phyloP scores from a whole-genome alignment of 805 yeast species.

The Wickerhamomyces sydowiorum region DNA sequence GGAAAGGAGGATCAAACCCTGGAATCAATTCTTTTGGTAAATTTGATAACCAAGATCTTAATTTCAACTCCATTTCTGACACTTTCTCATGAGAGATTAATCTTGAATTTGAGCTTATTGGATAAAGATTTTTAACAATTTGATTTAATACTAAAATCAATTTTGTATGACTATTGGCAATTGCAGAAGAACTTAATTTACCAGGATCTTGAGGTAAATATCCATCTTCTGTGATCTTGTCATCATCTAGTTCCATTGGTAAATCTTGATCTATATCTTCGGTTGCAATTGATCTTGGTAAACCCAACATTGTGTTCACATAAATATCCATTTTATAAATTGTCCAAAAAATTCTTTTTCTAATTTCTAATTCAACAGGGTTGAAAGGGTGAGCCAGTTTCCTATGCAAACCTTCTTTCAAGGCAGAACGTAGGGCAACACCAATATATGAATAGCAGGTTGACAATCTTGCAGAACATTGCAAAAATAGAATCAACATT shows the following conservation, averaged over 20 bases:
- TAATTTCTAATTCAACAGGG: slow-evolving; percentile 75
- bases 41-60: slow-evolving; percentile 65
- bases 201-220: slow-evolving; percentile 43
- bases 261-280: slow-evolving; percentile 84
- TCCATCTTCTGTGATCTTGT: slow-evolving; percentile 66
- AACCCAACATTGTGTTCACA: slow-evolving; percentile 79
- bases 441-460: slow-evolving; percentile 92
- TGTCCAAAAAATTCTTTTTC: slow-evolving; percentile 85
- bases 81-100: slow-evolving; percentile 33
- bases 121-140: slow-evolving; percentile 65
- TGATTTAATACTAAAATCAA: slow-evolving; percentile 64
- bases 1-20: slow-evolving; percentile 57
- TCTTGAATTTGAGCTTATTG: slow-evolving; percentile 40
- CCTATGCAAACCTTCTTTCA: slow-evolving; percentile 81
- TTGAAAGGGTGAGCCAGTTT: slow-evolving; percentile 54
- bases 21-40: slow-evolving; percentile 71
- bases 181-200: slow-evolving; percentile 63
- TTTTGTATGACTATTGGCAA: slow-evolving; percentile 82
- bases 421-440: slow-evolving; percentile 77
- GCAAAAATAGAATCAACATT: slow-evolving; percentile 80
- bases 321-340: slow-evolving; percentile 88
- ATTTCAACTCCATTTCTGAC: slow-evolving; percentile 58
- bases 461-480: slow-evolving; percentile 83
- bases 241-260: slow-evolving; percentile 83
- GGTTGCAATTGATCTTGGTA: slow-evolving; percentile 71